Conservation (phyloP, 805 yeast genomes). For the Wickerhamiella azyma region DNA sequence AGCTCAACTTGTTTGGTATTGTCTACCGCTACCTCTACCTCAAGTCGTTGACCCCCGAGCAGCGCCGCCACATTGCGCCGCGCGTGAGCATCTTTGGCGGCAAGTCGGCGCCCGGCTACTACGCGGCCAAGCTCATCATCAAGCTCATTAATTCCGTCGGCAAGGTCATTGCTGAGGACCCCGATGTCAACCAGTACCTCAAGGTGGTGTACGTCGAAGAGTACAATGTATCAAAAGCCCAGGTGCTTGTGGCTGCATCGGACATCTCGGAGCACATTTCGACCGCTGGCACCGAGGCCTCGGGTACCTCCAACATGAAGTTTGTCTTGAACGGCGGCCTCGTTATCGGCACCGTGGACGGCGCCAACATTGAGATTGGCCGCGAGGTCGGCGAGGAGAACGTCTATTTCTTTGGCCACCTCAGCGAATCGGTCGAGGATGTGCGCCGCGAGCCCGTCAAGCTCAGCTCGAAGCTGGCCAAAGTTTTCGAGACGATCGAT, state of each 20-base stretch:
- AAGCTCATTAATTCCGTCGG: constrained; percentile 73
- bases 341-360: constrained; percentile 90
- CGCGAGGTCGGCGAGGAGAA: constrained; percentile 89
- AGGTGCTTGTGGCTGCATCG: constrained; percentile 76
- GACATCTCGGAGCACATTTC: constrained; percentile 89
- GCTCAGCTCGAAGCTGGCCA: constrained; percentile 44
- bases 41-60: constrained; percentile 50
- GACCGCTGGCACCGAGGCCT: constrained; percentile 94
- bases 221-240: constrained; percentile 89
- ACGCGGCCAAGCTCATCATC: constrained; percentile 84
- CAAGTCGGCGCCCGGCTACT: constrained; percentile 95
- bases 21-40: constrained; percentile 69
- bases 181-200: constrained; percentile 57
- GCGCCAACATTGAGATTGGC: constrained; percentile 91
- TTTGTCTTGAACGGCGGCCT: constrained; percentile 89
- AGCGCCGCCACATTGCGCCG: constrained; percentile 51
- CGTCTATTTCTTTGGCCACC: constrained; percentile 80
- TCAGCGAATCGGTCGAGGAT: constrained; percentile 81
- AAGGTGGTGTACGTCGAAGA: constrained; percentile 85
- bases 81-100: constrained; percentile 83
- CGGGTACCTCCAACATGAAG: constrained; percentile 94
- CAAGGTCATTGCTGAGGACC: constrained; percentile 65
- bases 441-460: constrained; percentile 51
- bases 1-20: constrained; percentile 79
- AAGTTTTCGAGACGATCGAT: constrained; percentile 56